Evolutionary conservation across 2,329 filamentous ascomycete genomes (phyloP).

Genomic region (Alternaria gaisen): DNA sequence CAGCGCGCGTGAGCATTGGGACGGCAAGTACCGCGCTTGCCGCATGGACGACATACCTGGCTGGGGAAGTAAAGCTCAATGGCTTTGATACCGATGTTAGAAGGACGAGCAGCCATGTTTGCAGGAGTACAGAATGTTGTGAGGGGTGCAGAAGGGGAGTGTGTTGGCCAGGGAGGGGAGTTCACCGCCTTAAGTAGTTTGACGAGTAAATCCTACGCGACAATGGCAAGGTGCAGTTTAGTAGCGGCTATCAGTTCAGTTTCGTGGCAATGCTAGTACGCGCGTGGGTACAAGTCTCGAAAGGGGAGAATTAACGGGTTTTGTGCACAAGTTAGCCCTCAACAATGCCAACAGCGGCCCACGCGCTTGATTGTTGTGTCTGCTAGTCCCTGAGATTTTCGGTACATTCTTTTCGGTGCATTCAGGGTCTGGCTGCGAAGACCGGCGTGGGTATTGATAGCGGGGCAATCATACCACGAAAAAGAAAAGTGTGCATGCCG

Average conservation of each 20-base stretch:
- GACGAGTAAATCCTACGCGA: slow-evolving; percentile 31
- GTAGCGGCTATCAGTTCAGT: slow-evolving; percentile 43
- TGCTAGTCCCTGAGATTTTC: slow-evolving; percentile 8
- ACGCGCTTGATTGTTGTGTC: slow-evolving; percentile 20
- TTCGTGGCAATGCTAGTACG: slow-evolving; percentile 42
- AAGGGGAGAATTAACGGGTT: slow-evolving; percentile 35
- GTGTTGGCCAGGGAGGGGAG: slow-evolving; percentile 29
- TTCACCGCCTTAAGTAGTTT: slow-evolving; percentile 47
- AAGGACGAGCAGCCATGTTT: slow-evolving; percentile 57
- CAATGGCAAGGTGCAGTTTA: slow-evolving; percentile 48
- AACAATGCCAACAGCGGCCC: slow-evolving; percentile 39
- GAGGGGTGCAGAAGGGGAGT: slow-evolving; percentile 27
- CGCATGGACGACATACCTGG: slow-evolving; percentile 52
- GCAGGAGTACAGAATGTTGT: slow-evolving; percentile 23
- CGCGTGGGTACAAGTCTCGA: slow-evolving; percentile 22
- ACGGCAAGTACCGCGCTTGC: not conserved
- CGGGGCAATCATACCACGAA: not conserved
- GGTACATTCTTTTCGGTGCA: slow-evolving; percentile 13
- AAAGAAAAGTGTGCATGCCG: slow-evolving; percentile 8
- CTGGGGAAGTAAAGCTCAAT: slow-evolving; percentile 64
- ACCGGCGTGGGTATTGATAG: not conserved
- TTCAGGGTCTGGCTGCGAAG: slow-evolving; percentile 16
- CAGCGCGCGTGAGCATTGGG: not conserved
- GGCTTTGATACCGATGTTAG: slow-evolving; percentile 64
- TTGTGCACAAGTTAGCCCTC: slow-evolving; percentile 34